Conservation (phyloP, 257 asterid genomes). For the Avicennia marina region DNA sequence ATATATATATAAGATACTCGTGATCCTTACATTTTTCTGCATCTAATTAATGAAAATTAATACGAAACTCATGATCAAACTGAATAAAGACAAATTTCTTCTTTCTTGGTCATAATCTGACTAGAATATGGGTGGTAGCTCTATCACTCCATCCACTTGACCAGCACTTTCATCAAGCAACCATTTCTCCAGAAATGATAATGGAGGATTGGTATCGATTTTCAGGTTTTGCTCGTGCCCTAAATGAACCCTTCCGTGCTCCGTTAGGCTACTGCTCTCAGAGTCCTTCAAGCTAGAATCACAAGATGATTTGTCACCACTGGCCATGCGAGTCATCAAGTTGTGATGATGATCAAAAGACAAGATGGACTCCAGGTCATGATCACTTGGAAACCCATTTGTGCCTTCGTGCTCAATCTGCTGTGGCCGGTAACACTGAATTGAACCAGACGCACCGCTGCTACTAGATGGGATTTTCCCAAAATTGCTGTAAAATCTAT, state of each 20-base stretch:
- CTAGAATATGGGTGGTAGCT: background rate
- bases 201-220: conserved; percentile 36
- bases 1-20: too few relatives aligned
- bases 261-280: conserved; percentile 32
- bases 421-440: conserved; percentile 33
- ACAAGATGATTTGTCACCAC: conserved; percentile 35
- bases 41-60: too few relatives aligned
- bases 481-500: conserved; percentile 3
- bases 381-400: conserved; percentile 20
- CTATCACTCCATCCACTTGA: background rate
- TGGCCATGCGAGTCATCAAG: conserved; percentile 21
- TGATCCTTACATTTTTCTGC: too few relatives aligned
- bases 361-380: conserved; percentile 40
- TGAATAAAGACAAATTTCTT: too few relatives aligned
- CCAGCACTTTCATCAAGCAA: background rate
- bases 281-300: conserved; percentile 44
- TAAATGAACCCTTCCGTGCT: conserved; percentile 22
- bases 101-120: too few relatives aligned
- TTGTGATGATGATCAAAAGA: conserved; percentile 33
- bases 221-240: conserved; percentile 24
- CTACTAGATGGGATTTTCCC: conserved; percentile 1
- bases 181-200: background rate
- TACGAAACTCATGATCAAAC: too few relatives aligned
- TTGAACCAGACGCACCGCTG: conserved; percentile 4
- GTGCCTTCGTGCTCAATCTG: conserved; percentile 13